A percentile compares a stretch with the other conserved stretches of the same genome.
phyloP scores from a whole-genome alignment of 495 filamentous ascomycete species.

The Aspergillus bertholletiae region DNA sequence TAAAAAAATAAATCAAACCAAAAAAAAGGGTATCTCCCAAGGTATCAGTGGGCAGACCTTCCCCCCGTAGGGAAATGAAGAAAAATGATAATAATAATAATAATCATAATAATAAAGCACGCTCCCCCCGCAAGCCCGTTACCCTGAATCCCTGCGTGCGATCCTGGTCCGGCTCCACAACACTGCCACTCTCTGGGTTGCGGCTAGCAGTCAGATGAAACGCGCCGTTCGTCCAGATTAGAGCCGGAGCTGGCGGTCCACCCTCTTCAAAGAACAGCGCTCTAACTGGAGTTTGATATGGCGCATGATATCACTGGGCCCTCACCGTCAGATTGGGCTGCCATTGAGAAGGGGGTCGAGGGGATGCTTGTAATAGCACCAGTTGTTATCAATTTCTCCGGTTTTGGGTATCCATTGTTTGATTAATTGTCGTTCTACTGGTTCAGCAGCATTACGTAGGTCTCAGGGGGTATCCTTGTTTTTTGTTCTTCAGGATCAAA shows the following conservation, averaged over 20 bases:
- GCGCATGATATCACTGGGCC: neutral
- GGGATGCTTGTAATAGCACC: neutral
- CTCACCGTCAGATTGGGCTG: neutral
- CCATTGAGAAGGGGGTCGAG: neutral
- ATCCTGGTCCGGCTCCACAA: slow-evolving; percentile 31
- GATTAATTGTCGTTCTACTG: neutral
- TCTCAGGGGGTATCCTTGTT: neutral
- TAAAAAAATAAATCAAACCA: neutral
- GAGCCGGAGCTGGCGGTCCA: neutral
- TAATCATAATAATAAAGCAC: too few relatives aligned
- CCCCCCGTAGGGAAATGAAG: neutral
- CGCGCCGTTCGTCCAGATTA: slow-evolving; percentile 18
- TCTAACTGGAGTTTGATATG: neutral
- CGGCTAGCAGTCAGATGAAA: slow-evolving; percentile 34
- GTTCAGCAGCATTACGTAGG: neutral
- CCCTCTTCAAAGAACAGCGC: neutral
- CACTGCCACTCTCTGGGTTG: slow-evolving; percentile 38
- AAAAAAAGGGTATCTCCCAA: too few relatives aligned
- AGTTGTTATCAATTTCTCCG: neutral
- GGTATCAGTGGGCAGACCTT: neutral
- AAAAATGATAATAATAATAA: too few relatives aligned
- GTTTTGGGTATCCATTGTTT: neutral
- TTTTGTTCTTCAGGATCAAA: neutral
- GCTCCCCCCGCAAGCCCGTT: slow-evolving; percentile 28
- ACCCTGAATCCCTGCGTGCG: slow-evolving; percentile 22